phyloP scores from a whole-genome alignment of 352 stramenopile genomes.

The Phytophthora europaea region DNA sequence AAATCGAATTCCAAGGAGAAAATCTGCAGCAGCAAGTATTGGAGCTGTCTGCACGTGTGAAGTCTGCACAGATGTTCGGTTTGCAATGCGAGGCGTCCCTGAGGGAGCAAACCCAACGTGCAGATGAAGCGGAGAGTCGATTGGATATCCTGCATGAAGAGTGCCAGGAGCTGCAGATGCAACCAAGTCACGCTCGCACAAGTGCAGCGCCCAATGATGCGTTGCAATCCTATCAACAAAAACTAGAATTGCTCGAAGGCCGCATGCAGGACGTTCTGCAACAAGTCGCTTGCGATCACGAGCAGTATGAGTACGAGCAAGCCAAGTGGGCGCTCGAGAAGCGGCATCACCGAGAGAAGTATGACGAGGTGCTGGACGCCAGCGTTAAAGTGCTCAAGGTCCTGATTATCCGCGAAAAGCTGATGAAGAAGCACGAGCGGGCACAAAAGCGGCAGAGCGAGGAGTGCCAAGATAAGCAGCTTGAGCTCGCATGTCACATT shows the following conservation, averaged over 20 bases:
- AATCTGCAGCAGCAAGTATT: conserved; percentile 31
- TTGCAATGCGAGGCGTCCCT: conserved; percentile 53
- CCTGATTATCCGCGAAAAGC: conserved; percentile 70
- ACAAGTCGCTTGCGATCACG: conserved; percentile 71
- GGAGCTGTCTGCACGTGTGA: conserved; percentile 44
- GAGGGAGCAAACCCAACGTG: conserved; percentile 39
- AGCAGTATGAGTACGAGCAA: conserved; percentile 74
- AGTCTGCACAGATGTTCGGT: conserved; percentile 48
- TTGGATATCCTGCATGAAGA: conserved; percentile 66
- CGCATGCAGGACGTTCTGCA: conserved; percentile 60
- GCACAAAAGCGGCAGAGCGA: conserved; percentile 23
- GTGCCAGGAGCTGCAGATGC: not conserved
- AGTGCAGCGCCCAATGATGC: conserved; percentile 11
- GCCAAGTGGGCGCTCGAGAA: conserved; percentile 68
- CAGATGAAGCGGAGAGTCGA: conserved; percentile 36
- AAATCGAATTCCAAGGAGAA: conserved; percentile 4
- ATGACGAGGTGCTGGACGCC: conserved; percentile 66
- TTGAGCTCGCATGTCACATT: conserved; percentile 19
- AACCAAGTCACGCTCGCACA: not conserved
- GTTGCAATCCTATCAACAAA: conserved; percentile 50
- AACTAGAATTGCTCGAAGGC: conserved; percentile 57
- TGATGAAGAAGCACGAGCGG: conserved; percentile 66
- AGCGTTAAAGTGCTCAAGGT: conserved; percentile 79
- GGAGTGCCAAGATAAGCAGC: conserved; percentile 33
- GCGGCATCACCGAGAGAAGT: conserved; percentile 53